Evolutionary conservation across 2,329 filamentous ascomycete species (phyloP).

Genomic region (Hirsutella thompsonii): DNA sequence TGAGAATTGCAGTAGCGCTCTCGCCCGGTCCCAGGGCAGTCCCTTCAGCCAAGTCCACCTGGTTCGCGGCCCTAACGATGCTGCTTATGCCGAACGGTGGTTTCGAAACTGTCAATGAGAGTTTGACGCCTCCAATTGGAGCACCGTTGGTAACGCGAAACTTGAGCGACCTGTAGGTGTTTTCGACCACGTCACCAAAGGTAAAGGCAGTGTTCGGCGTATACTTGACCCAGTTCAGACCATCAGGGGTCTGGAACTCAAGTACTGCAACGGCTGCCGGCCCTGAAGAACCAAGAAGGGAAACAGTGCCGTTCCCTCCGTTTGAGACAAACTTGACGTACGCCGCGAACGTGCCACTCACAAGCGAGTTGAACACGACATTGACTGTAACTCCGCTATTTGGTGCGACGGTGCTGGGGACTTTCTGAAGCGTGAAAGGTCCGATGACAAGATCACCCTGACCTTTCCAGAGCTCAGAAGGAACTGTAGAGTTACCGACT

Average conservation of each 20-base stretch:
- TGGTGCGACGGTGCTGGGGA: constrained; percentile 30
- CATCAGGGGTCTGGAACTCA: constrained; percentile 41
- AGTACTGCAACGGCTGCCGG: constrained; percentile 34
- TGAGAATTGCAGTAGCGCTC: constrained; percentile 36
- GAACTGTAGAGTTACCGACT: constrained; percentile 26
- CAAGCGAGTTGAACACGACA: constrained; percentile 32
- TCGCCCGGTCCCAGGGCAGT: constrained; percentile 34
- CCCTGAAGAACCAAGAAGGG: constrained; percentile 35
- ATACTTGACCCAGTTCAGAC: constrained; percentile 35
- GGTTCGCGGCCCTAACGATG: constrained; percentile 39
- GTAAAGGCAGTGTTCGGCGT: constrained; percentile 29
- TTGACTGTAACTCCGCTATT: constrained; percentile 24
- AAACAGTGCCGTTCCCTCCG: constrained; percentile 35
- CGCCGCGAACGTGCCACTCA: constrained; percentile 32
- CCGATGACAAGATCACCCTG: constrained; percentile 26
- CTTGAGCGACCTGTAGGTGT: constrained; percentile 30
- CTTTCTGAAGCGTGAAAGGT: constrained; percentile 31
- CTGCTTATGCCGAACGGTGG: constrained; percentile 43
- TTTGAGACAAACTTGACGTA: constrained; percentile 33
- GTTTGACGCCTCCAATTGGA: constrained; percentile 25
- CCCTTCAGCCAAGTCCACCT: constrained; percentile 44
- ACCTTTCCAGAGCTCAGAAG: constrained; percentile 25
- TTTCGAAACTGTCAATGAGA: constrained; percentile 47
- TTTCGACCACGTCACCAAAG: constrained; percentile 43
- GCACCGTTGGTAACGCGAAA: constrained; percentile 42